Evolutionary conservation across 2,329 filamentous ascomycete species (phyloP).

Genomic region (Pseudogymnoascus sp.): DNA sequence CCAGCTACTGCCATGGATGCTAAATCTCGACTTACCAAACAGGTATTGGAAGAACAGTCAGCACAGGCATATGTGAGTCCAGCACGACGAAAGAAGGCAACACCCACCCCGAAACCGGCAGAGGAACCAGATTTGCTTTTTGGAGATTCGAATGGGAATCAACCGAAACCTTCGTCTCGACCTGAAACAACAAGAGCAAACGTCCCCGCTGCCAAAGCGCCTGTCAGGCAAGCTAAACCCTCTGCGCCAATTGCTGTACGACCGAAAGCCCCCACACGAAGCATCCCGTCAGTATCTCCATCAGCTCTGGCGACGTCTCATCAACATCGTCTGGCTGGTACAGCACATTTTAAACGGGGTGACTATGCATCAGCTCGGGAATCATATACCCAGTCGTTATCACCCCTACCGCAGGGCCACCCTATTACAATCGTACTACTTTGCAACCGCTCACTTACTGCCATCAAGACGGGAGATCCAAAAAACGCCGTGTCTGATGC

Average conservation of each 20-base stretch:
- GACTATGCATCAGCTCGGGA: slow-evolving; percentile 83
- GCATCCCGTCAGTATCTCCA: slow-evolving; percentile 57
- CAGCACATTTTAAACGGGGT: slow-evolving; percentile 85
- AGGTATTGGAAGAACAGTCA: slow-evolving; percentile 70
- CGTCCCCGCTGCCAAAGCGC: slow-evolving; percentile 31
- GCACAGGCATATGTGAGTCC: slow-evolving; percentile 83
- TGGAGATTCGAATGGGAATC: slow-evolving; percentile 23
- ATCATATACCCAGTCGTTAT: slow-evolving; percentile 71
- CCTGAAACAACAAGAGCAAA: slow-evolving; percentile 25
- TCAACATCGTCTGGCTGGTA: slow-evolving; percentile 70
- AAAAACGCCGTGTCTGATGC: slow-evolving; percentile 81
- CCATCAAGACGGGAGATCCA: slow-evolving; percentile 84
- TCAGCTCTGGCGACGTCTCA: slow-evolving; percentile 67
- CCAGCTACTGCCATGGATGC: slow-evolving; percentile 38
- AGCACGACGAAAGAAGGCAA: slow-evolving; percentile 65
- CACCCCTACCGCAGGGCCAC: slow-evolving; percentile 66
- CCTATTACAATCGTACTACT: slow-evolving; percentile 82
- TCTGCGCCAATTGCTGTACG: slow-evolving; percentile 37
- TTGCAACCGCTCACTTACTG: slow-evolving; percentile 83
- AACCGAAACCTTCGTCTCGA: slow-evolving; percentile 19
- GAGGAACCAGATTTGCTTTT: slow-evolving; percentile 59
- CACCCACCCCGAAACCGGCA: slow-evolving; percentile 30
- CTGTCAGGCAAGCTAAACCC: slow-evolving; percentile 36
- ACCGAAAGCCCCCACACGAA: slow-evolving; percentile 40
- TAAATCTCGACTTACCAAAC: slow-evolving; percentile 58